These are phyloP conservation scores for Fallopia convolvulus DNA, from an alignment of 148 eudicot species.

Conservation along the genomic window DNA sequence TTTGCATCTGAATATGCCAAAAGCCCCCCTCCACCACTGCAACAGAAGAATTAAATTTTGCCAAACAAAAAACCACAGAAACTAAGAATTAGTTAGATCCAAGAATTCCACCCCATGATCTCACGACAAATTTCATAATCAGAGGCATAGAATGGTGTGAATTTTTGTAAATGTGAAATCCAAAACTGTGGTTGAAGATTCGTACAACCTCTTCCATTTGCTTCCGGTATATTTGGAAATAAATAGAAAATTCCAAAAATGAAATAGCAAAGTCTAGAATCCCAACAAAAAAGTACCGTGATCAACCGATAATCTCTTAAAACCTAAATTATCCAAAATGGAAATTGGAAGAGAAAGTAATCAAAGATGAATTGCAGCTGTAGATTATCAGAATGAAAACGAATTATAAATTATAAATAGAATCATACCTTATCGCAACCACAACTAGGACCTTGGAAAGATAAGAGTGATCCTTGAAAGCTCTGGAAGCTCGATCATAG, in stretches of 20 bases:
- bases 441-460: conserved; percentile 7
- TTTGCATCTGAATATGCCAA: conserved; percentile 51
- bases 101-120: not conserved
- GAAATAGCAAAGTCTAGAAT: not conserved
- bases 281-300: conserved; percentile 13
- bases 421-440: conserved; percentile 7
- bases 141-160: not conserved
- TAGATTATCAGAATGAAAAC: not conserved
- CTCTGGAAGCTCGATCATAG: conserved; percentile 31
- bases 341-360: not conserved
- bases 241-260: not conserved
- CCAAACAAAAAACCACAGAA: not conserved
- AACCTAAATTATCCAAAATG: not conserved
- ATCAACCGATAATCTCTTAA: not conserved
- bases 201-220: not conserved
- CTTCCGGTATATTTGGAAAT: not conserved
- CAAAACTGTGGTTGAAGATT: not conserved
- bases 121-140: not conserved
- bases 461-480: conserved; percentile 36
- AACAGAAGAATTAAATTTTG: conserved; percentile 9
- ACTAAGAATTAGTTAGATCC: not conserved
- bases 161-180: not conserved
- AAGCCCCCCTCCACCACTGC: conserved; percentile 48
- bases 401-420: not conserved
- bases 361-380: not conserved